Percentiles rank a stretch among this genome's conserved stretches.
These are phyloP conservation scores for Lactarius deliciosus DNA, from an alignment of 768 basidiomycete species.

Conservation along the genomic window DNA sequence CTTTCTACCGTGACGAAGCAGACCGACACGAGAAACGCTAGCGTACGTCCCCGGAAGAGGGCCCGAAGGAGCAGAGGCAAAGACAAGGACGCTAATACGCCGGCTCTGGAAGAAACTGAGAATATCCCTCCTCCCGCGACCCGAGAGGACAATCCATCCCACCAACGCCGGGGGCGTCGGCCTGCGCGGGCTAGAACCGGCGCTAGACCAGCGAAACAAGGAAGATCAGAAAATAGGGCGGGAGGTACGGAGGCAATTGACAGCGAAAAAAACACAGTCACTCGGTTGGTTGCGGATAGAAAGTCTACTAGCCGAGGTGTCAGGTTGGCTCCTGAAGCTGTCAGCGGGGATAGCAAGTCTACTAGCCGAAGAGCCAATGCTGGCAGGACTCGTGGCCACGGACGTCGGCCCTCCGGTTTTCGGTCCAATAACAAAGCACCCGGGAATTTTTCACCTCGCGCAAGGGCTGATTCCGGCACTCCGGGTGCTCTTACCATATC, in stretches of 20 bases:
- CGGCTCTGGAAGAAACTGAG: slow-evolving; percentile 6
- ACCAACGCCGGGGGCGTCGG: slow-evolving; percentile 4
- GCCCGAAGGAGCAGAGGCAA: slow-evolving; percentile 9
- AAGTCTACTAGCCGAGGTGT: not conserved
- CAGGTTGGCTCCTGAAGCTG: not conserved
- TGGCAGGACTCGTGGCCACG: not conserved
- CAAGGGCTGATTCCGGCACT: not conserved
- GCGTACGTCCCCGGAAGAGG: slow-evolving; percentile 4
- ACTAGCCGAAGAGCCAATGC: not conserved
- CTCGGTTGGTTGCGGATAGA: not conserved
- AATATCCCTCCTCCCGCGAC: slow-evolving; percentile 13
- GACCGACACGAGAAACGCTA: not conserved
- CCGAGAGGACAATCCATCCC: slow-evolving; percentile 7
- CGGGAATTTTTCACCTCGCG: not conserved
- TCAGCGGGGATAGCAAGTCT: not conserved
- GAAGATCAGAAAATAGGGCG: not conserved
- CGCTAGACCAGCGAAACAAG: not conserved
- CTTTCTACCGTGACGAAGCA: not conserved
- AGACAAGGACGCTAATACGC: not conserved
- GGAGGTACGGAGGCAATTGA: not conserved
- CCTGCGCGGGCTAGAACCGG: not conserved
- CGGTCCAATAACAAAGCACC: not conserved
- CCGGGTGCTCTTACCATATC: not conserved
- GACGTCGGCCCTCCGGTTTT: not conserved
- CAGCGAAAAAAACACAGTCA: not conserved